Conservation (phyloP, 2,329 filamentous ascomycete species). For the Nemania sp. region DNA sequence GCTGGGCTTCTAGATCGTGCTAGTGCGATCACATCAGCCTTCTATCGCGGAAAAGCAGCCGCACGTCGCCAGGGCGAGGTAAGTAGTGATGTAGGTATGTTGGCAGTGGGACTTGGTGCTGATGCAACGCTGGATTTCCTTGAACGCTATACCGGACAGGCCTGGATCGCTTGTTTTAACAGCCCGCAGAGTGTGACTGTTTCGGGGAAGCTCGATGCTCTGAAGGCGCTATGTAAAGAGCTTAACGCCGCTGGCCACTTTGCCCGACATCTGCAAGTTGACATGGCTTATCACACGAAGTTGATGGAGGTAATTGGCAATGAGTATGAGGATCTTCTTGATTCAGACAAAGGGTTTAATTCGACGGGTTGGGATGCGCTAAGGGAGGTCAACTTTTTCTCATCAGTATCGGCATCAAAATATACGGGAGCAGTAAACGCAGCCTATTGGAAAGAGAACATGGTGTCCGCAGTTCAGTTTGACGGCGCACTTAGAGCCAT, state of each 20-base stretch:
- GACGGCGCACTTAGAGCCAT: constrained; percentile 21
- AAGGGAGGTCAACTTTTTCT: constrained; percentile 26
- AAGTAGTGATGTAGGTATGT: not conserved
- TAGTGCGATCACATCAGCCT: constrained; percentile 38
- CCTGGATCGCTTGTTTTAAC: constrained; percentile 47
- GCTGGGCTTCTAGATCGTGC: constrained; percentile 27
- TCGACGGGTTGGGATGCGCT: not conserved
- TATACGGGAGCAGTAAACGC: constrained; percentile 11
- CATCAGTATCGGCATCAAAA: constrained; percentile 19
- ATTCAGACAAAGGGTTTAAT: not conserved
- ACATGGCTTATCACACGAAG: constrained; percentile 43
- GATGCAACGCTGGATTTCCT: constrained; percentile 10
- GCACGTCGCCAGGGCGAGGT: not conserved
- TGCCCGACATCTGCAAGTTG: constrained; percentile 42
- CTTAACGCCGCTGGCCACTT: constrained; percentile 39
- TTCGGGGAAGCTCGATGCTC: constrained; percentile 32
- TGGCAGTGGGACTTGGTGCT: constrained; percentile 21
- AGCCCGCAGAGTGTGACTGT: constrained; percentile 48
- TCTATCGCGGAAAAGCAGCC: constrained; percentile 34
- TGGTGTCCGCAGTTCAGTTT: constrained; percentile 48
- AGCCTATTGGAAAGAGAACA: constrained; percentile 49
- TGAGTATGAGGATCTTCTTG: constrained; percentile 33
- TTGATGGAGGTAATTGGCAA: constrained; percentile 32
- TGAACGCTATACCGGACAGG: constrained; percentile 4
- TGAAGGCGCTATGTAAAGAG: constrained; percentile 10